Base-by-base conservation (phyloP, 2,329 filamentous ascomycete species). In the Colletotrichum brevisporum region DNA sequence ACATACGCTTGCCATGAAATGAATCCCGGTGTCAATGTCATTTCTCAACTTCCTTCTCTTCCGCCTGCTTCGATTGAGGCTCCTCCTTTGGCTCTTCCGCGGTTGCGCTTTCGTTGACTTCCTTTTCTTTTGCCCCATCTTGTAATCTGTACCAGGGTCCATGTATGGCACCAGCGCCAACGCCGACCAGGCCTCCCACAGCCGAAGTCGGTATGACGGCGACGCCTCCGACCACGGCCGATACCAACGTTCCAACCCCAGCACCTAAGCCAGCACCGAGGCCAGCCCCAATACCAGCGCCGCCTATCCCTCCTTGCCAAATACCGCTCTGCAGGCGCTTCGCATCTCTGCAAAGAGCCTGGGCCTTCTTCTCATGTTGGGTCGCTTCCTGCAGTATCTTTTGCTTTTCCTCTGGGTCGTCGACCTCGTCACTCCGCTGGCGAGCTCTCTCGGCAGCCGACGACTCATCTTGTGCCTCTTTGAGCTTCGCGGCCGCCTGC, bases 91-190 rank as follows among this genome's bases (percentile, higher is more conserved):
- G 41, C 15, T 43, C 15, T n/a, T 43, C 8, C 3, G 15, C 41
- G 15, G 41, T 43, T 6, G 15, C 41, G 13, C 15, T 4, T 10
- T 13, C 41, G 9, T 43, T 6, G 8, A 10, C 31, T 12, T 13
- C 41, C 41, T 43, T n/a, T 15, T 54, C 16, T 36, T 69, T 65
- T 15, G 65, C 31, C 12, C 50, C 41, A 6, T 36, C 21, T 1
- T 66, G 41, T 6, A 69, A 6, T n/a, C 58, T 69, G 36, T 66
- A 69, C 66, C 66, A 69, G 3, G 66, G 66, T 24, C 66, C 66
- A 13, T 69, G 66, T 0, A 69, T 66, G 9, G 66, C 66, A 6
- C 66, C 66, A 10, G 55, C 53, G 6, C 62, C 66, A 5, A 9
- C 66, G 4, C 66, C 66, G n/a, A 69, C 36, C 24, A 69, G 12